Percentiles rank a stretch among this genome's conserved stretches.
These are phyloP conservation scores for Lasiodiplodia citricola DNA, from an alignment of 2,329 filamentous ascomycete genomes.

Conservation along the genomic window DNA sequence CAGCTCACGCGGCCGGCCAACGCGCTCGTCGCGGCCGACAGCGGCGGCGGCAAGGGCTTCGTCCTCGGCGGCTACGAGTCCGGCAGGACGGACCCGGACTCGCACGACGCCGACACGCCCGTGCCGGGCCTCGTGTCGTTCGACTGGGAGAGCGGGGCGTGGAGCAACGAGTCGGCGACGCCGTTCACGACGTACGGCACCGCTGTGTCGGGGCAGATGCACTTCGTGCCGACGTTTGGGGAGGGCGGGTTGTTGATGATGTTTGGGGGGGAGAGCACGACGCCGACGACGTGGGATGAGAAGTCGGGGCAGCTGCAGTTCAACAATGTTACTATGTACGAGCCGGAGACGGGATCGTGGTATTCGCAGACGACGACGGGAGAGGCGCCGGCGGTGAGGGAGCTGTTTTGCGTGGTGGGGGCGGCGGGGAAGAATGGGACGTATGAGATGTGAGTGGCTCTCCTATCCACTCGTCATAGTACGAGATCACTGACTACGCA, in stretches of 20 bases:
- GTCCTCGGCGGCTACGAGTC: not conserved
- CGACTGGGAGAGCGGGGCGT: not conserved
- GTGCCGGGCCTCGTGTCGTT: not conserved
- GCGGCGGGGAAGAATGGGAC: constrained; percentile 1
- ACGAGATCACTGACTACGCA: not conserved
- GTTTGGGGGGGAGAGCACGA: not conserved
- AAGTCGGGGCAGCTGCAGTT: not conserved
- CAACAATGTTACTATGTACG: not conserved
- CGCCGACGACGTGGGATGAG: not conserved
- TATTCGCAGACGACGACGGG: constrained; percentile 1
- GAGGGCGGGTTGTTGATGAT: not conserved
- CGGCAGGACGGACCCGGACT: not conserved
- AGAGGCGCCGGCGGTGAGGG: not conserved
- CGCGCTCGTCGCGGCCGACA: not conserved
- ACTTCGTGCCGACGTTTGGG: not conserved
- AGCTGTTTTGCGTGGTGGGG: constrained; percentile 3
- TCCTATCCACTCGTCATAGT: no score
- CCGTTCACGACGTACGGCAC: constrained; percentile 8
- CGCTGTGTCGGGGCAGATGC: not conserved
- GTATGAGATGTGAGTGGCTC: not conserved
- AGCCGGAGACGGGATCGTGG: not conserved
- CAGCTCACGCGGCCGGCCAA: not conserved
- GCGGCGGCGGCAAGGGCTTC: not conserved
- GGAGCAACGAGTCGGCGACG: not conserved
- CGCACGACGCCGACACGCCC: not conserved